These are phyloP conservation scores for Ophiocordyceps sinensis DNA, from an alignment of 2,329 filamentous ascomycete species.

Conservation along the genomic window DNA sequence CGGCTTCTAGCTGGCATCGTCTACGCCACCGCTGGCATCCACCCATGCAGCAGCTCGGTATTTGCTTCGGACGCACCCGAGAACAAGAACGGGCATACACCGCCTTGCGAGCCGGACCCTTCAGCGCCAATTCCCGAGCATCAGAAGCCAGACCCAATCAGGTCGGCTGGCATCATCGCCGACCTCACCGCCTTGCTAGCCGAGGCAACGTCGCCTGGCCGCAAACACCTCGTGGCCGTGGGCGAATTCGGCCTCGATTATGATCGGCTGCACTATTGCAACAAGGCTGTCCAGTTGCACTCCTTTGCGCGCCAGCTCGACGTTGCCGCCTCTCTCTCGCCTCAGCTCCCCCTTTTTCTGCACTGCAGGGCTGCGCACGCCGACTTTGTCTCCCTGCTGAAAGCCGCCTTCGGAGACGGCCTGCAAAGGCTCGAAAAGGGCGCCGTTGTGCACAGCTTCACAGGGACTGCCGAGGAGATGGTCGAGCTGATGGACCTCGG, in stretches of 20 bases:
- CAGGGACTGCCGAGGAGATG: conserved; percentile 78
- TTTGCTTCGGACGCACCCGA: conserved; percentile 45
- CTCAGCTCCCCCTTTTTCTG: conserved; percentile 78
- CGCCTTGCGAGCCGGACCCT: conserved; percentile 39
- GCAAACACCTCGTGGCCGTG: conserved; percentile 52
- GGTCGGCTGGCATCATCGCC: conserved; percentile 34
- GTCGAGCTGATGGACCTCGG: conserved; percentile 62
- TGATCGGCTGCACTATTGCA: conserved; percentile 73
- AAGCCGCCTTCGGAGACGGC: conserved; percentile 36
- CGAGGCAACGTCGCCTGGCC: conserved; percentile 34
- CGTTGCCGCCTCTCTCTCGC: conserved; percentile 51
- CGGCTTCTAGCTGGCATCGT: conserved; percentile 52
- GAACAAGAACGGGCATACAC: conserved; percentile 22
- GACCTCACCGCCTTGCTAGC: conserved; percentile 51
- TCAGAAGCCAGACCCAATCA: conserved; percentile 25
- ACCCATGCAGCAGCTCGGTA: conserved; percentile 73
- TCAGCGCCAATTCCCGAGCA: conserved; percentile 33
- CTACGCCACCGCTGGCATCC: conserved; percentile 84
- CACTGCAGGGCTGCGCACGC: conserved; percentile 78
- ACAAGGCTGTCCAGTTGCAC: conserved; percentile 64
- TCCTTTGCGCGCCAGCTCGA: conserved; percentile 76
- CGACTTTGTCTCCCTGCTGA: conserved; percentile 67
- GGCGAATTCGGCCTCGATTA: conserved; percentile 96
- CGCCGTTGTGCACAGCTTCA: conserved; percentile 91
- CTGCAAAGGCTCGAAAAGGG: conserved; percentile 55